Base-by-base conservation (phyloP, 352 stramenopile genomes). In the Pythium myriotylum region DNA sequence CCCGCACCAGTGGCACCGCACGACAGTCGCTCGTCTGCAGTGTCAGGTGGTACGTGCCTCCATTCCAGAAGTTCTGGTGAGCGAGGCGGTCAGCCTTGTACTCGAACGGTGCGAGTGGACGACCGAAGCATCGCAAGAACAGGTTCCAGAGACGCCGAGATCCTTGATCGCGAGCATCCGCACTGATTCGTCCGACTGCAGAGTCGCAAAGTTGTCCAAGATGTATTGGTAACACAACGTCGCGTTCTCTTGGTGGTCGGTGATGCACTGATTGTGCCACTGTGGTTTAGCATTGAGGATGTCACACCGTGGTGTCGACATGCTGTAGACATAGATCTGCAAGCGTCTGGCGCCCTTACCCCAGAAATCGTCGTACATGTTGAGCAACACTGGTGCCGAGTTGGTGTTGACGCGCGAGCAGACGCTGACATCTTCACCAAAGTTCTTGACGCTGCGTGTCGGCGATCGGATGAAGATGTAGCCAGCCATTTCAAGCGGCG, bases 61-160 rank as follows among this genome's bases (percentile, higher is more conserved):
- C 78, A 0, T 73, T 62, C 78, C 76, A 88, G 49, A 69, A 84
- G 0, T 64, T 68, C 55, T 84, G 68, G 5, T 78, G 62, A 12
- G 77, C 65, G 69, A 88, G 70, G 35, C 84, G 50, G 58, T 88
- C 78, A 5, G 78, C 83, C 10, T 82, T 74, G 57, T 76, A 88
- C 23, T 62, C 46, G 65, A 88, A 88, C 8, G 59, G 40, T 0
- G 42, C 33, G 7, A 67, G 43, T 1, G 78, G 72, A 23, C 78
- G 72, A 4, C 72, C 74, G 20, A 63, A 52, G 42, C 78, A 88
- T 19, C 74, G 70, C 19, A 88, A 37, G 19, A 86, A 88, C 0
- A 76, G 71, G 42, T 71, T 59, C 78, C 78, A 16, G 49, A 35
- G n/a, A 43, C 49, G 2, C 78, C 78, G 22, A 81, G 75, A 33